Evolutionary conservation across 2,329 filamentous ascomycete species (phyloP).

Genomic region (Tolypocladium amazonense): DNA sequence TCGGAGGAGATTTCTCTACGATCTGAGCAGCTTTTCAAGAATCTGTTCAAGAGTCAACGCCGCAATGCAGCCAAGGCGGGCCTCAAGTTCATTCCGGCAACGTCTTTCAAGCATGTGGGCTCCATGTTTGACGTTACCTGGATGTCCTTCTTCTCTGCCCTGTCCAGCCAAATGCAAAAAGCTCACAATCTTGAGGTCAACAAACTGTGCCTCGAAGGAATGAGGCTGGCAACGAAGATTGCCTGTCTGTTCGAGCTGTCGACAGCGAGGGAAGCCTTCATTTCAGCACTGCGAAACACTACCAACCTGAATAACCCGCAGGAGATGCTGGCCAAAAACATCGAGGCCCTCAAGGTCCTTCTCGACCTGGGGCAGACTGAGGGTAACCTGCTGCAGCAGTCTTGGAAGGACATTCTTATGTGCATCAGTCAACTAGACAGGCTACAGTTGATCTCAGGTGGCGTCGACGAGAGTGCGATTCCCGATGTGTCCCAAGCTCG

Average conservation of each 20-base stretch:
- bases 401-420: slow-evolving; percentile 92
- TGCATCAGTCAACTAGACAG: slow-evolving; percentile 94
- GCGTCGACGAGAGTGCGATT: slow-evolving; percentile 83
- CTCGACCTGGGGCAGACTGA: slow-evolving; percentile 89
- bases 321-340: slow-evolving; percentile 91
- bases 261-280: slow-evolving; percentile 89
- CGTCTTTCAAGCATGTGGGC: slow-evolving; percentile 87
- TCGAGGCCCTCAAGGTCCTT: slow-evolving; percentile 85
- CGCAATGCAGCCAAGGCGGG: slow-evolving; percentile 61
- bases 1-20: slow-evolving; percentile 79
- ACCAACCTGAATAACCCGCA: slow-evolving; percentile 93
- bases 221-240: slow-evolving; percentile 87
- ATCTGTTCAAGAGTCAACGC: slow-evolving; percentile 79
- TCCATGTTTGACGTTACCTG: slow-evolving; percentile 98
- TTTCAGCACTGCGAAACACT: slow-evolving; percentile 83
- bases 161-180: slow-evolving; percentile 89
- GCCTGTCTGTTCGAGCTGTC: slow-evolving; percentile 88
- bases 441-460: slow-evolving; percentile 87
- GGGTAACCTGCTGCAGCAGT: slow-evolving; percentile 77
- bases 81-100: slow-evolving; percentile 78
- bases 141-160: slow-evolving; percentile 96
- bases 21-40: slow-evolving; percentile 82
- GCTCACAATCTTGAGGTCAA: slow-evolving; percentile 88
- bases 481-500: slow-evolving; percentile 84
- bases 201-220: slow-evolving; percentile 85